Conservation (phyloP, 306 rosid species). For the Vicia faba region DNA sequence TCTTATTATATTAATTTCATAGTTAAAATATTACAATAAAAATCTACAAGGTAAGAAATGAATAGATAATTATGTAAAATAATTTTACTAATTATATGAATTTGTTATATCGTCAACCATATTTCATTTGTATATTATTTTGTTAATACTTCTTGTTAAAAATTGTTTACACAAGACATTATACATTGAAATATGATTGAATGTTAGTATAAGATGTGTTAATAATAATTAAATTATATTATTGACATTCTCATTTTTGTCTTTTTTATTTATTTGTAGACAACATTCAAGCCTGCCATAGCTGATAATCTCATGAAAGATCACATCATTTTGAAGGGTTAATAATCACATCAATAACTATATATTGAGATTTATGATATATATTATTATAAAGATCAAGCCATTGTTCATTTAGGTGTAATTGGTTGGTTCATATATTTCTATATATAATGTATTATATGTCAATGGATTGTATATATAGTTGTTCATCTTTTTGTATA, state of each 20-base stretch:
- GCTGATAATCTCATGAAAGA: slow-evolving; percentile 35
- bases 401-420: slow-evolving; percentile 30
- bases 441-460: not conserved
- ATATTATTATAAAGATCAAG: slow-evolving; percentile 11
- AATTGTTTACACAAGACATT: not conserved
- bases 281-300: slow-evolving; percentile 46
- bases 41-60: not conserved
- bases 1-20: not conserved
- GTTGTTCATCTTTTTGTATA: slow-evolving; percentile 27
- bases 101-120: too few relatives aligned
- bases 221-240: not conserved
- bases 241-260: not conserved
- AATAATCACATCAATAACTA: slow-evolving; percentile 18
- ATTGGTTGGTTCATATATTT: slow-evolving; percentile 28
- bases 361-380: slow-evolving; percentile 9
- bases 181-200: not conserved
- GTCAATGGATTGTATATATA: slow-evolving; percentile 12
- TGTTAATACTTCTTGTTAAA: not conserved
- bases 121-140: too few relatives aligned
- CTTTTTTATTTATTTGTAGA: slow-evolving; percentile 35
- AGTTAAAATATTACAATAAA: not conserved
- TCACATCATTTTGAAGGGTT: slow-evolving; percentile 19
- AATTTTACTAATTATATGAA: too few relatives aligned
- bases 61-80: not conserved
- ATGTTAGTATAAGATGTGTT: not conserved